Evolutionary conservation across 345 rosid species (phyloP), one percentile per base, ranked within the genome.

Genomic region (Salix suchowensis): DNA sequence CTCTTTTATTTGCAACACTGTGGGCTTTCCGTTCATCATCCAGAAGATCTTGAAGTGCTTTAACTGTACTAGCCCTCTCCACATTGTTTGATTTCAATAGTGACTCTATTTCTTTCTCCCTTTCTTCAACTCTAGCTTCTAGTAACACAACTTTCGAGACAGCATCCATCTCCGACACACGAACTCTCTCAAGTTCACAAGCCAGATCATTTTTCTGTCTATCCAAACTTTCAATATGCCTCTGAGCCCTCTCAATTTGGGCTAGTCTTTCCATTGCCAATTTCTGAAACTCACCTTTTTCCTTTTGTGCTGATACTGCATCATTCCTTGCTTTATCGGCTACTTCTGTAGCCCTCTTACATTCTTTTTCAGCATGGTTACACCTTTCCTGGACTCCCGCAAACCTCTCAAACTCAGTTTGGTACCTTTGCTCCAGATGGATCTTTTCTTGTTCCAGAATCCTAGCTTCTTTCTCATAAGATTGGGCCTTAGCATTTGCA

Each of bases 51-150:
- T 94, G 87, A 74, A 96, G 96, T 30, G 83, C 90, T 83, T 94
- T 85, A 26, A 96, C 99, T 13, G 90, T 91, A 78, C 77, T 86
- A 11, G 97, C 88, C 74, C 98, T 90, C 82, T 92, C 93, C 80
- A 84, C 91, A 76, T 94, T 94, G 82, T 92, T 94, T 70, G 78
- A 77, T 79, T 87, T 89, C 86, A 96, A 70, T 66, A 94, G 82
- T 1, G 85, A 88, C 78, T 91, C 98, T n/a, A 96, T 94, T 85
- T 96, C 98, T 84, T 86, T 91, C 88, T 94, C 97, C 79, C 98
- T 84, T 83, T 94, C 97, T 80, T 88, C 94, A 23, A 96, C 99
- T 82, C 96, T 92, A 50, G 85, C 91, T 86, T 96, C 99, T 30
- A 94, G 83, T 65, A 87, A 72, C 48, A 87, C 71, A 55, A 94